Percentiles rank a stretch among this genome's conserved stretches.
Conservation (phyloP, 495 filamentous ascomycete genomes). For the Daldinia loculata region DNA sequence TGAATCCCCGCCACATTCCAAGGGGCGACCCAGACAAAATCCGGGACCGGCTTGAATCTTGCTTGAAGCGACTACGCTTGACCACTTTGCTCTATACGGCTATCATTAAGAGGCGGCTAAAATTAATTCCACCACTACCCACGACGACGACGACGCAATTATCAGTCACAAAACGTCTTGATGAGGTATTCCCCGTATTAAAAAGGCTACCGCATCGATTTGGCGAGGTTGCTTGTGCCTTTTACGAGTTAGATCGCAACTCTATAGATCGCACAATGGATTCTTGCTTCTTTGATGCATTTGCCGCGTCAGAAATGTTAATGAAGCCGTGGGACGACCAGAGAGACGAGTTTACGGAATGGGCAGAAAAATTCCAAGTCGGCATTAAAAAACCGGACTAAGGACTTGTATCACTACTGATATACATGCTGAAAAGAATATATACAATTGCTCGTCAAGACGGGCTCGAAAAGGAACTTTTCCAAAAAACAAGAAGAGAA, state of each 20-base stretch:
- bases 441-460: slow-evolving; percentile 5
- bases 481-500: neutral
- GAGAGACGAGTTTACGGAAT: slow-evolving; percentile 59
- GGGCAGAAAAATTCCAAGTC: slow-evolving; percentile 58
- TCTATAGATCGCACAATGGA: slow-evolving; percentile 58
- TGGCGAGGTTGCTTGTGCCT: slow-evolving; percentile 53
- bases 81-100: slow-evolving; percentile 67
- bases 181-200: slow-evolving; percentile 54
- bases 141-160: slow-evolving; percentile 28
- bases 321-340: slow-evolving; percentile 53
- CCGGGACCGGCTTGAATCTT: slow-evolving; percentile 63
- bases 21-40: slow-evolving; percentile 63
- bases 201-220: slow-evolving; percentile 54
- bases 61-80: slow-evolving; percentile 64
- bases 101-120: slow-evolving; percentile 66
- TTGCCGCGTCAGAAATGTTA: slow-evolving; percentile 56
- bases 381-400: slow-evolving; percentile 55
- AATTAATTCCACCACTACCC: slow-evolving; percentile 56
- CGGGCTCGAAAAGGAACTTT: neutral
- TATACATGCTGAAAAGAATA: slow-evolving; percentile 12
- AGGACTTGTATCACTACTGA: slow-evolving; percentile 1
- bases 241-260: slow-evolving; percentile 60
- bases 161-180: slow-evolving; percentile 49
- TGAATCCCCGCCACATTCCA: slow-evolving; percentile 64
- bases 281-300: slow-evolving; percentile 58